phyloP scores from a whole-genome alignment of 2,329 filamentous ascomycete genomes.

The Monilinia laxa region DNA sequence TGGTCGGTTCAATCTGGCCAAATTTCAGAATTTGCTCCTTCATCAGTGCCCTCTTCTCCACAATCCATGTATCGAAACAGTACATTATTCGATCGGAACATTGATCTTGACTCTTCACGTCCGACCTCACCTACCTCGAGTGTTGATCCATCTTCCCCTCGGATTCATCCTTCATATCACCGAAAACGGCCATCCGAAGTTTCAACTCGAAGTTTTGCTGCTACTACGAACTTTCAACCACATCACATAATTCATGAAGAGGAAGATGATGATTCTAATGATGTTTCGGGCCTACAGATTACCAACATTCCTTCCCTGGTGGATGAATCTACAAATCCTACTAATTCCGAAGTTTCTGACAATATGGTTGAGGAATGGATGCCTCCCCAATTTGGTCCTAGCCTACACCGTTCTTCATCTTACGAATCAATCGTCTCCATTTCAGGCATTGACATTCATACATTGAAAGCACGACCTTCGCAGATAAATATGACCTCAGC shows the following conservation, averaged over 20 bases:
- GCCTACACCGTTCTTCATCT: slow-evolving; percentile 66
- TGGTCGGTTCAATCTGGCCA: slow-evolving; percentile 65
- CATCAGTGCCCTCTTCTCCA: slow-evolving; percentile 80
- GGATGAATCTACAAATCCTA: slow-evolving; percentile 32
- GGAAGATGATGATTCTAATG: slow-evolving; percentile 40
- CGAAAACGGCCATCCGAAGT: slow-evolving; percentile 57
- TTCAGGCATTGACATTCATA: slow-evolving; percentile 85
- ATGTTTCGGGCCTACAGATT: slow-evolving; percentile 33
- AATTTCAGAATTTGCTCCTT: slow-evolving; percentile 63
- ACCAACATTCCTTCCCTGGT: slow-evolving; percentile 30
- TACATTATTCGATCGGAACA: slow-evolving; percentile 73
- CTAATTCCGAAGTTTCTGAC: slow-evolving; percentile 31
- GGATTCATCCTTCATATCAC: slow-evolving; percentile 53
- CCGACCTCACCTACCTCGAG: slow-evolving; percentile 82
- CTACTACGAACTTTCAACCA: slow-evolving; percentile 40
- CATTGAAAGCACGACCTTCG: slow-evolving; percentile 70
- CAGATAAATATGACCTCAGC: slow-evolving; percentile 61
- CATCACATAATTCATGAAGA: slow-evolving; percentile 41
- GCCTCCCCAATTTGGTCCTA: slow-evolving; percentile 43
- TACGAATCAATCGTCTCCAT: slow-evolving; percentile 90
- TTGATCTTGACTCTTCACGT: slow-evolving; percentile 63
- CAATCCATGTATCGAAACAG: slow-evolving; percentile 69
- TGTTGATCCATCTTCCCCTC: slow-evolving; percentile 64
- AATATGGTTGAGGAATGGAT: slow-evolving; percentile 32
- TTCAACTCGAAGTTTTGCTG: slow-evolving; percentile 50